Evolutionary conservation across 2,329 filamentous ascomycete species (phyloP), one percentile per base, ranked within the genome.

Genomic region (Beauveria pseudobassiana): DNA sequence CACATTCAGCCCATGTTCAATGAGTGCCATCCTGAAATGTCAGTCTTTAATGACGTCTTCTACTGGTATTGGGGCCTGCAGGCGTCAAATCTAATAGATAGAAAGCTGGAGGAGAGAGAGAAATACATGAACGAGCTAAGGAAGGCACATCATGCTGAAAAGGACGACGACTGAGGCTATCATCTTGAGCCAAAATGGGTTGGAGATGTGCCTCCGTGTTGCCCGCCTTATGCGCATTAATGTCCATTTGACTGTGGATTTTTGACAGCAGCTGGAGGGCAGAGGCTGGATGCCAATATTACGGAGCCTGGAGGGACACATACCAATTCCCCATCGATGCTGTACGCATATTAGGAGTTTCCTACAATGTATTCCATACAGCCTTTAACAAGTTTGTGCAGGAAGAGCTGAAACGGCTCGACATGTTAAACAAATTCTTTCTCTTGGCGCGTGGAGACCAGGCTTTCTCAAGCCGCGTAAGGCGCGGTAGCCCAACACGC

Each of bases 331-430:
- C 28, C 28, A 30, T 30, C 28, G 28, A 30, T 30, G 28, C 28
- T 30, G 28, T 30, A 30, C 28, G 28, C 28, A 30, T 8, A 30
- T 30, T 8, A 9, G 28, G 28, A 30, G 28, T 30, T 30, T 30
- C 28, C 28, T 30, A 30, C 1, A 30, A 9, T 9, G 28, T 30
- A 30, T 30, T 30, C 28, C 28, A 8, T 30, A 30, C 28, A 30
- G 28, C 8, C 28, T 30, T 30, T n/a, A 30, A 30, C 28, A 30
- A 30, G 28, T 30, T 30, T 9, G 8, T 30, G 28, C 28, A 90
- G 83, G 77, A 81, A 64, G 91, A 95, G 73, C 83, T 87, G 69
- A 88, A 92, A 71, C 85, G 90, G 66, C 82, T 93, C 69, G 91
- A 96, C 70, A 30, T 30, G 28, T 30, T 30, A 8, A 30, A 30